Evolutionary conservation across 495 filamentous ascomycete species (phyloP).

Genomic region (Mycothermus thermophilus): DNA sequence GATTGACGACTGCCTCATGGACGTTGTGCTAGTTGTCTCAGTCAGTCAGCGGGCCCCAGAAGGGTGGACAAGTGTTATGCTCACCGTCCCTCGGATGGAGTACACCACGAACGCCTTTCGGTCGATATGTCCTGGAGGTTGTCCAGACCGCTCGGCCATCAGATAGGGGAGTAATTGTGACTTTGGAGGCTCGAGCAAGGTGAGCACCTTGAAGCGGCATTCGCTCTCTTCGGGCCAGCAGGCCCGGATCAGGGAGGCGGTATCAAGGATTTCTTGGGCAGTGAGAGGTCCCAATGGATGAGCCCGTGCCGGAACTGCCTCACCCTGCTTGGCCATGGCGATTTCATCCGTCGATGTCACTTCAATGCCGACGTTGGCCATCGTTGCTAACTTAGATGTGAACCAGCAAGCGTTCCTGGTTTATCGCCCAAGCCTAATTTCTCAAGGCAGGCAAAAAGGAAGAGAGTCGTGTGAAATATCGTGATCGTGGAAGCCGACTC

Average conservation of each 20-base stretch:
- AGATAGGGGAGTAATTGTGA: slow-evolving; percentile 38
- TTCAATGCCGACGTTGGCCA: too few relatives aligned
- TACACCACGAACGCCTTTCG: slow-evolving; percentile 46
- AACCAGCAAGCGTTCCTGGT: too few relatives aligned
- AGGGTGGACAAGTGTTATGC: too few relatives aligned
- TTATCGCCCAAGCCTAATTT: too few relatives aligned
- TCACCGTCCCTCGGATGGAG: slow-evolving; percentile 49
- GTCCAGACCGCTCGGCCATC: slow-evolving; percentile 13
- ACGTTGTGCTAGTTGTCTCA: slow-evolving; percentile 40
- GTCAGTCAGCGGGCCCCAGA: too few relatives aligned
- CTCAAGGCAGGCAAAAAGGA: too few relatives aligned
- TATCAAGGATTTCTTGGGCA: slow-evolving; percentile 39
- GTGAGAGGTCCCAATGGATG: slow-evolving; percentile 51
- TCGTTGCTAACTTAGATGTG: too few relatives aligned
- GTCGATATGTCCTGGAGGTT: slow-evolving; percentile 23
- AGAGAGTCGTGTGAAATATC: too few relatives aligned
- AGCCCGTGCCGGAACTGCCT: too few relatives aligned
- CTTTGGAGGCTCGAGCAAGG: slow-evolving; percentile 53
- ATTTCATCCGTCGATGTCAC: too few relatives aligned
- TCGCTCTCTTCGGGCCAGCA: slow-evolving; percentile 37
- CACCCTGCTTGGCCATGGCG: not conserved
- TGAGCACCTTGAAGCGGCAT: slow-evolving; percentile 51
- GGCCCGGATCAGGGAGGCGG: slow-evolving; percentile 27
- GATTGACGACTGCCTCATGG: slow-evolving; percentile 51
- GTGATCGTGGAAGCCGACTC: too few relatives aligned